phyloP scores from a whole-genome alignment of 371 early-diverging fungal species.

The Mortierella sp. region DNA sequence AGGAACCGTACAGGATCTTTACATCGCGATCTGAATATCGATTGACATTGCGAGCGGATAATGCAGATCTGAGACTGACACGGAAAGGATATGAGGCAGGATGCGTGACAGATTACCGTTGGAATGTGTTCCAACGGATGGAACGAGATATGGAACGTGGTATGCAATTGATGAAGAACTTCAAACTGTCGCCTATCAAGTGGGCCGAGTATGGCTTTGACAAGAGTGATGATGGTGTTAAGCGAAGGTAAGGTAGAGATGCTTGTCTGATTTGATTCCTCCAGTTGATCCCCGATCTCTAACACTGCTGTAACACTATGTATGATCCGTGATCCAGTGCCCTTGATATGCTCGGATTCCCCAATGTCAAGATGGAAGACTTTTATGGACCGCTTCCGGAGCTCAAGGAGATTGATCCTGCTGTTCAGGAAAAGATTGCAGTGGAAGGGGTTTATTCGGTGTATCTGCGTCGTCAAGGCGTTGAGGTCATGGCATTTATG shows the following conservation, averaged over 20 bases:
- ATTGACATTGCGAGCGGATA: conserved; percentile 79
- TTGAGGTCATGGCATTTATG: conserved; percentile 71
- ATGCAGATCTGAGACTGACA: conserved; percentile 84
- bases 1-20: conserved; percentile 89
- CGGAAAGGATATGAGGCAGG: conserved; percentile 68
- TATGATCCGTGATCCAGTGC: conserved; percentile 52
- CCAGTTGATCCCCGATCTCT: too few species aligned
- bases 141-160: conserved; percentile 56
- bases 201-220: conserved; percentile 64
- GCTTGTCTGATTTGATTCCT: too few species aligned
- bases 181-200: conserved; percentile 59
- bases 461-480: conserved; percentile 73
- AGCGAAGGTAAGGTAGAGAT: conserved; percentile 60
- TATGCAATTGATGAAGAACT: conserved; percentile 55
- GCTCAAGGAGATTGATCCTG: conserved; percentile 57
- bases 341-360: conserved; percentile 64
- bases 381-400: conserved; percentile 61
- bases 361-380: conserved; percentile 57
- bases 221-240: conserved; percentile 62
- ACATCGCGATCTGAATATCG: conserved; percentile 89
- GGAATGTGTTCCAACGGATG: conserved; percentile 54
- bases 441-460: conserved; percentile 78
- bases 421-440: conserved; percentile 58
- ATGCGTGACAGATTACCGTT: conserved; percentile 61
- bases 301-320: too few species aligned